Evolutionary conservation across 2,329 filamentous ascomycete genomes (phyloP).

Genomic region (Phaeosphaeriaceae sp.): DNA sequence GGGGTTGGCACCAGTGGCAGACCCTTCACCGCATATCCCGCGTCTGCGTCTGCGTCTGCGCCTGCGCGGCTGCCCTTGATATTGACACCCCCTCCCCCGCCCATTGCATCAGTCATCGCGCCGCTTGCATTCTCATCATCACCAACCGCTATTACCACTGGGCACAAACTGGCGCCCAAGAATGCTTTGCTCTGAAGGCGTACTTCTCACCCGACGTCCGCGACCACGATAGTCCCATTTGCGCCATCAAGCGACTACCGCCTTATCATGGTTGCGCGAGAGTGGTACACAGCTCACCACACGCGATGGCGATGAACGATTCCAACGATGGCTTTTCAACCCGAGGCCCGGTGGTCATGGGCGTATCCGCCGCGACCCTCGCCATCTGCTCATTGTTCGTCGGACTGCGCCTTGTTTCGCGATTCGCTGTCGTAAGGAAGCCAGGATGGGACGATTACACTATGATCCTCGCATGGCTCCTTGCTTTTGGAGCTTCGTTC

Average conservation of each 20-base stretch:
- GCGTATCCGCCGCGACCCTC: slow-evolving; percentile 74
- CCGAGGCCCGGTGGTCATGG: slow-evolving; percentile 62
- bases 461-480: slow-evolving; percentile 79
- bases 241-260: background rate
- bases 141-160: background rate
- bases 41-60: slow-evolving; percentile 3
- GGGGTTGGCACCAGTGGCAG: slow-evolving; percentile 16
- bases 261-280: slow-evolving; percentile 20
- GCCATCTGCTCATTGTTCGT: slow-evolving; percentile 78
- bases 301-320: slow-evolving; percentile 35
- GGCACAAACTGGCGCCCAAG: slow-evolving; percentile 16
- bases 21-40: slow-evolving; percentile 24
- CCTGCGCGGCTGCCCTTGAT: slow-evolving; percentile 1
- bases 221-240: slow-evolving; percentile 32
- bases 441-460: slow-evolving; percentile 81
- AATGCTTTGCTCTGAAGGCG: slow-evolving; percentile 23
- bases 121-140: background rate
- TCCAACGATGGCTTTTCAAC: slow-evolving; percentile 27
- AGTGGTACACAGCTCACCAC: slow-evolving; percentile 15
- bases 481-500: slow-evolving; percentile 73
- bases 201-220: slow-evolving; percentile 26
- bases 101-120: slow-evolving; percentile 3
- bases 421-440: slow-evolving; percentile 75
- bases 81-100: slow-evolving; percentile 1
- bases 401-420: slow-evolving; percentile 74